Percentiles rank a stretch among this genome's conserved stretches.
These are phyloP conservation scores for Plasmodium falciparum DNA, from an alignment of 169 alveolate species.

Conservation along the genomic window DNA sequence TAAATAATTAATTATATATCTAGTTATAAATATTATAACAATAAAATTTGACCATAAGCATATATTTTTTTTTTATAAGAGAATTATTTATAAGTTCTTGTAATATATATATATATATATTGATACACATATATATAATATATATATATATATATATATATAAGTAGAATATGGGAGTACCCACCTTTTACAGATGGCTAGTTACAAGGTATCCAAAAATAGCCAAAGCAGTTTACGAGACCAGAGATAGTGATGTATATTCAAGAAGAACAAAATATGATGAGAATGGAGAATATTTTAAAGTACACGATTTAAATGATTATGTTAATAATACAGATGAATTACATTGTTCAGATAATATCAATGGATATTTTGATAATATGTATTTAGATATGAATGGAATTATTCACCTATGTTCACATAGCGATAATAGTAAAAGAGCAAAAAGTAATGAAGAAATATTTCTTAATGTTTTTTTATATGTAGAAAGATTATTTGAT, in stretches of 20 bases:
- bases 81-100: no score
- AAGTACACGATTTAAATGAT: conserved; percentile 81
- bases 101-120: no score
- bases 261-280: conserved; percentile 81
- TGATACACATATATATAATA: no score
- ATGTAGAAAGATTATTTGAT: conserved; percentile 94
- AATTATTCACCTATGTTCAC: conserved; percentile 98
- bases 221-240: conserved; percentile 86
- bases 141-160: not conserved
- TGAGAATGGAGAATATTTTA: conserved; percentile 76
- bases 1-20: no score
- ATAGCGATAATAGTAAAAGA: conserved; percentile 90
- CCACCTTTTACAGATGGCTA: conserved; percentile 98
- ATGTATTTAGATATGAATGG: conserved; percentile 99
- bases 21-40: no score
- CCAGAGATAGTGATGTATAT: conserved; percentile 85
- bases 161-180: conserved; percentile 96
- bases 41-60: no score
- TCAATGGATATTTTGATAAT: conserved; percentile 96
- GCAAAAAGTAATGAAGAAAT: conserved; percentile 95
- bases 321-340: conserved; percentile 78
- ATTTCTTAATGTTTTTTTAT: conserved; percentile 93
- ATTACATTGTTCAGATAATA: conserved; percentile 79
- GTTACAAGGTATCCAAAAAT: conserved; percentile 96
- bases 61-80: no score